Evolutionary conservation across 148 eudicot species (phyloP).

Genomic region (Pharnaceum exiguum): DNA sequence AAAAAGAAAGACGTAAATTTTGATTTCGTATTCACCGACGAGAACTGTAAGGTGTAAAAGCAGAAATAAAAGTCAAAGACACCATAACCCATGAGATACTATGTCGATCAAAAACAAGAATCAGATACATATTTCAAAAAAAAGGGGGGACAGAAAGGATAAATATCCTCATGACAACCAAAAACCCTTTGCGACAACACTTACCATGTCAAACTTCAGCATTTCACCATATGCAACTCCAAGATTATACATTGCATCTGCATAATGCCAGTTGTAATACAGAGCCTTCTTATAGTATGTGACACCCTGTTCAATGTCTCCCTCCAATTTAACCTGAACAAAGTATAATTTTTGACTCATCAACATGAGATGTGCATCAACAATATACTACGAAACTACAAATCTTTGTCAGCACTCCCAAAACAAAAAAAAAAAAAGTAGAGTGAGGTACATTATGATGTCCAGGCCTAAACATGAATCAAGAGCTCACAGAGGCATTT

Average conservation of each 20-base stretch:
- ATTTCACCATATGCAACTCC: constrained; percentile 99
- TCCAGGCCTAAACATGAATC: background rate
- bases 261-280: constrained; percentile 97
- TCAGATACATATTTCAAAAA: background rate
- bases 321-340: constrained; percentile 88
- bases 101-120: background rate
- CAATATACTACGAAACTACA: too few relatives aligned
- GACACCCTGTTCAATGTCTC: constrained; percentile 88
- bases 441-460: background rate
- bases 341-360: constrained; percentile 2
- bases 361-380: too few relatives aligned
- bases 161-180: background rate
- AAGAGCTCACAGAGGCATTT: background rate
- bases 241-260: constrained; percentile 99
- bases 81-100: background rate
- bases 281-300: constrained; percentile 89
- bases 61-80: constrained; percentile 1
- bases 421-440: background rate
- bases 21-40: background rate
- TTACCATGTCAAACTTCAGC: constrained; percentile 97
- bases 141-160: background rate
- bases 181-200: constrained; percentile 4
- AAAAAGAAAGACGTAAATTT: background rate
- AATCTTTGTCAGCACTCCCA: too few relatives aligned
- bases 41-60: too few relatives aligned